These are phyloP conservation scores for Cryomyces minteri DNA, from an alignment of 495 filamentous ascomycete species.

Conservation along the genomic window DNA sequence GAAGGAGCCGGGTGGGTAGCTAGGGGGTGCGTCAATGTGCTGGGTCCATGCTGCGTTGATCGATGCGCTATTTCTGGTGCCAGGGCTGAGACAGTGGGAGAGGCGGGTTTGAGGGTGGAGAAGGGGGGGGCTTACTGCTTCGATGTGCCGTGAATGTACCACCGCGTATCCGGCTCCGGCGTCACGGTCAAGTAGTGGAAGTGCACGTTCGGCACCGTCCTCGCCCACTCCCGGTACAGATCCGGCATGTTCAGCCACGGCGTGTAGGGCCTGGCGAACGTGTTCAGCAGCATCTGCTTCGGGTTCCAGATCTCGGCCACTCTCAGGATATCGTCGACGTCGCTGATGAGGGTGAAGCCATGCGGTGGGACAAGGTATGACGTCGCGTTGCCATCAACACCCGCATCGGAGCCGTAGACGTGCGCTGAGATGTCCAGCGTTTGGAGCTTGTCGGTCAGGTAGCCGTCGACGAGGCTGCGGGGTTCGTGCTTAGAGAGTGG, in stretches of 20 bases:
- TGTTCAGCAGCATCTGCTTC: not conserved
- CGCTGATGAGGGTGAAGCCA: constrained; percentile 25
- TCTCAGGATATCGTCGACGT: constrained; percentile 34
- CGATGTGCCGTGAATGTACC: not conserved
- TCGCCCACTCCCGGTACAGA: not conserved
- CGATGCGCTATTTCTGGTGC: no score
- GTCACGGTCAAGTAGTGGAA: not conserved
- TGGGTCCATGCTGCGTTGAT: no score
- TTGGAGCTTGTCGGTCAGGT: no score
- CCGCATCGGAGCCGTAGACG: no score
- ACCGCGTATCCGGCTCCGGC: not conserved
- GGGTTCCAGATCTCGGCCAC: constrained; percentile 1
- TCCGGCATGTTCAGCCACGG: not conserved
- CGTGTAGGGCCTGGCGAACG: not conserved
- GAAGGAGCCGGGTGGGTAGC: not conserved
- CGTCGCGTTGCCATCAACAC: not conserved
- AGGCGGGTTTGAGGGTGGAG: no score
- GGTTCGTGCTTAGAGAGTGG: no score
- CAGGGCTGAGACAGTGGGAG: no score
- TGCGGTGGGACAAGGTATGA: not conserved
- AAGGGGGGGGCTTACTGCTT: no score
- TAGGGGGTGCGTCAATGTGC: no score
- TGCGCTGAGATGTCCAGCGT: no score
- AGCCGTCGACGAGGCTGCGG: no score
- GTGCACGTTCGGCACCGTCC: not conserved